These are phyloP conservation scores for Puccinia hordei DNA, from an alignment of 1,284 basidiomycete genomes.

Conservation along the genomic window DNA sequence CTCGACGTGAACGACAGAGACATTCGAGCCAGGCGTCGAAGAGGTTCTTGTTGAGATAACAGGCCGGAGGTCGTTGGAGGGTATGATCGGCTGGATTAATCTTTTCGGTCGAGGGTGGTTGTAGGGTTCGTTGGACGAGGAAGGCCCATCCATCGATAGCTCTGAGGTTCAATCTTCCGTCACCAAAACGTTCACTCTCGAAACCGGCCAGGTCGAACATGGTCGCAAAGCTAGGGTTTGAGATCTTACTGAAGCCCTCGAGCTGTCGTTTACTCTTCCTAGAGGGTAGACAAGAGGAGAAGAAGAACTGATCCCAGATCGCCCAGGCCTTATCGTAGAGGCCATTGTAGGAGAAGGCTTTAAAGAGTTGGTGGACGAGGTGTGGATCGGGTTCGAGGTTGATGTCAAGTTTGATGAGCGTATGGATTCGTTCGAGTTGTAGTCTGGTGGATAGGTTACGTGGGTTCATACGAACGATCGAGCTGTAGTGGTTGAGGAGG, in stretches of 20 bases:
- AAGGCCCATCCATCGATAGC: constrained; percentile 14
- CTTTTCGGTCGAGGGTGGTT: constrained; percentile 51
- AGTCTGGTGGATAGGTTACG: constrained; percentile 56
- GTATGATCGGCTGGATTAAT: constrained; percentile 62
- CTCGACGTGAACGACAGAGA: constrained; percentile 70
- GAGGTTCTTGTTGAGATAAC: constrained; percentile 62
- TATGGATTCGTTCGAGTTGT: constrained; percentile 70
- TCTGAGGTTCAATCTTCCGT: constrained; percentile 52
- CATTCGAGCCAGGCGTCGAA: constrained; percentile 86
- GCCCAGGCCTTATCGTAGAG: constrained; percentile 71
- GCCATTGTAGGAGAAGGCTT: constrained; percentile 77
- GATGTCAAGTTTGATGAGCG: constrained; percentile 75
- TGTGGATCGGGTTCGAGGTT: constrained; percentile 72
- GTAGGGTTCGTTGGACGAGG: neutral
- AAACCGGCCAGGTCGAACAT: constrained; percentile 80
- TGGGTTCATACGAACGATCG: constrained; percentile 46
- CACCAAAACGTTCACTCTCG: constrained; percentile 60
- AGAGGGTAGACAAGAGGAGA: constrained; percentile 53
- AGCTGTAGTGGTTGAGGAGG: constrained; percentile 66
- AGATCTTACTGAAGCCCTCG: constrained; percentile 59
- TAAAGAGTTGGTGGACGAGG: constrained; percentile 86
- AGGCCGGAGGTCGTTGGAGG: constrained; percentile 61
- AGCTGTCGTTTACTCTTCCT: constrained; percentile 54
- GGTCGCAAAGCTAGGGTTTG: constrained; percentile 73
- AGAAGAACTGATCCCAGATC: constrained; percentile 71